Conservation (phyloP, 768 basidiomycete species). For the Tylopilus sp. region DNA sequence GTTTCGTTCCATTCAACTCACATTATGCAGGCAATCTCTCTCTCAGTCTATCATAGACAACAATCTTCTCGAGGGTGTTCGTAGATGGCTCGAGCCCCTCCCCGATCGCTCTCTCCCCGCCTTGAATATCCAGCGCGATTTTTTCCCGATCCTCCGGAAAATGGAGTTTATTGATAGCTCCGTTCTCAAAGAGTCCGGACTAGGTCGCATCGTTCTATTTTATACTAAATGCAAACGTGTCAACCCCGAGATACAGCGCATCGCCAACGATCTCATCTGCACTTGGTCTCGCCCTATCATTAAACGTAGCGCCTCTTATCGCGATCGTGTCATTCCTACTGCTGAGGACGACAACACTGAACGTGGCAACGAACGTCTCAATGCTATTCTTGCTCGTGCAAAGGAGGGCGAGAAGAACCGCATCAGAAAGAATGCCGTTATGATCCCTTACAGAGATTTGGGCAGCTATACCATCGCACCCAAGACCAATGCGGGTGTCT, state of each 20-base stretch:
- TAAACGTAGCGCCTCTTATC: slow-evolving; percentile 80
- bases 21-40: slow-evolving; percentile 63
- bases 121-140: slow-evolving; percentile 90
- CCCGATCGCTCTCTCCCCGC: slow-evolving; percentile 91
- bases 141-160: slow-evolving; percentile 78
- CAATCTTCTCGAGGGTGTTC: slow-evolving; percentile 86
- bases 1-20: background rate
- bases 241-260: slow-evolving; percentile 72
- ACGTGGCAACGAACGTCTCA: slow-evolving; percentile 52
- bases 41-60: slow-evolving; percentile 94
- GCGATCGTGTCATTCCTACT: slow-evolving; percentile 66
- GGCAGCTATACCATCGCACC: slow-evolving; percentile 83
- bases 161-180: slow-evolving; percentile 91
- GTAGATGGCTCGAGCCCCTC: slow-evolving; percentile 91
- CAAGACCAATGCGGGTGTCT: slow-evolving; percentile 48
- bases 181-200: slow-evolving; percentile 85
- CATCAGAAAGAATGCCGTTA: slow-evolving; percentile 74
- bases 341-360: slow-evolving; percentile 41
- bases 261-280: slow-evolving; percentile 80
- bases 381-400: slow-evolving; percentile 65
- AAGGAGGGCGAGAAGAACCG: slow-evolving; percentile 65
- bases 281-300: slow-evolving; percentile 90
- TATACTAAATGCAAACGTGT: slow-evolving; percentile 96
- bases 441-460: slow-evolving; percentile 74
- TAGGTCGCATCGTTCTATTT: slow-evolving; percentile 89